These are phyloP conservation scores for Aspergillus sp. DNA, from an alignment of 2,329 filamentous ascomycete species.

Conservation along the genomic window DNA sequence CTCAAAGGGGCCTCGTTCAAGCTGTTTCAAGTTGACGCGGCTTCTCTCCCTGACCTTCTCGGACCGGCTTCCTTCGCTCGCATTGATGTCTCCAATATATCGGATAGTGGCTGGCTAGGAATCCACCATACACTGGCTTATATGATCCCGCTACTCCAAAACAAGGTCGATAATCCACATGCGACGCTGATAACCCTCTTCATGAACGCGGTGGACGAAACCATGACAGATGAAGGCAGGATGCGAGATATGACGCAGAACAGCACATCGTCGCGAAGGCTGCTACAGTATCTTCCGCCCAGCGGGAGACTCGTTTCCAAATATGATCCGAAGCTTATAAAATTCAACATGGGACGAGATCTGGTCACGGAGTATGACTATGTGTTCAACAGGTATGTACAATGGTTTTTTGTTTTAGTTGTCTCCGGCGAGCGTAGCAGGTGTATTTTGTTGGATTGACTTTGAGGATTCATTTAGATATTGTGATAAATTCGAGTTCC, in stretches of 20 bases:
- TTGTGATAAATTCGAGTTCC: background rate
- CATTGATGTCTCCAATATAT: constrained; percentile 47
- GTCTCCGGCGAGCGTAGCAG: no score
- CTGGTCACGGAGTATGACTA: constrained; percentile 7
- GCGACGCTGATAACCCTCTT: constrained; percentile 46
- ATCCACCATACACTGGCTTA: constrained; percentile 20
- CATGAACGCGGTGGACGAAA: constrained; percentile 35
- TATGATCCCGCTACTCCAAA: constrained; percentile 37
- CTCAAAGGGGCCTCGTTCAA: constrained; percentile 25
- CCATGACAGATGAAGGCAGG: background rate
- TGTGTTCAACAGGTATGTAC: constrained; percentile 13
- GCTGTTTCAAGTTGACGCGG: constrained; percentile 29
- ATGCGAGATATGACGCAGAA: background rate
- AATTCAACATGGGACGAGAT: background rate
- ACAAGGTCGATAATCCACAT: constrained; percentile 32
- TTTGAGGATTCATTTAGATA: background rate
- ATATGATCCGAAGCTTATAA: constrained; percentile 1
- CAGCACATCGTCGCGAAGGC: background rate
- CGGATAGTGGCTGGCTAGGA: constrained; percentile 38
- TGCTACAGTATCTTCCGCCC: constrained; percentile 12
- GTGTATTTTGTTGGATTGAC: no score
- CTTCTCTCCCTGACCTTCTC: constrained; percentile 21
- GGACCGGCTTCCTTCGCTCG: constrained; percentile 29
- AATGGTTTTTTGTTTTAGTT: background rate
- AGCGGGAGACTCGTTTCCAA: background rate